A percentile compares a stretch with the other conserved stretches of the same genome.
These are phyloP conservation scores for Capillidium rhysosporum DNA, from an alignment of 371 early-diverging fungal species.

Conservation along the genomic window DNA sequence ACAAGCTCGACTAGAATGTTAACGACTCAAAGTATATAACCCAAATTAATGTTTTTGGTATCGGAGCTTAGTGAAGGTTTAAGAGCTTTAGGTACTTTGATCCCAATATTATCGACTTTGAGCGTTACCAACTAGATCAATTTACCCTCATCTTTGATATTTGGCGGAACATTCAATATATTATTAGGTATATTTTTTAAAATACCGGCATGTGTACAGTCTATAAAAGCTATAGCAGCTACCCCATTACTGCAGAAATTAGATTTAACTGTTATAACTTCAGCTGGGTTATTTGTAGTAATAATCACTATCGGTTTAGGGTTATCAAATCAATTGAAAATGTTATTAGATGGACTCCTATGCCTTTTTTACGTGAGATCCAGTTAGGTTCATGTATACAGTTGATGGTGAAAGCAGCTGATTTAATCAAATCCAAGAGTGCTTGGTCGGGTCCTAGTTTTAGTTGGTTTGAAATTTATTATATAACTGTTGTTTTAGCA, in stretches of 20 bases:
- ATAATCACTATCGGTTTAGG: constrained; percentile 44
- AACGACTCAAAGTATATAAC: too few relatives aligned
- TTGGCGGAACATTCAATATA: constrained; percentile 79
- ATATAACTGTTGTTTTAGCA: constrained; percentile 42
- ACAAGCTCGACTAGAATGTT: too few relatives aligned
- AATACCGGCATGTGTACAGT: constrained; percentile 71
- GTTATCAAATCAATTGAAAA: constrained; percentile 46
- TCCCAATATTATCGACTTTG: constrained; percentile 72
- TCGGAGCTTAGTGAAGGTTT: constrained; percentile 40
- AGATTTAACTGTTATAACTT: constrained; percentile 46
- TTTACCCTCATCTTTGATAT: constrained; percentile 59
- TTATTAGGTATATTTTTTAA: constrained; percentile 52
- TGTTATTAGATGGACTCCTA: constrained; percentile 47
- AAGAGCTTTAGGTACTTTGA: constrained; percentile 70
- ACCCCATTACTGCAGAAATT: constrained; percentile 50
- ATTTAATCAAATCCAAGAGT: constrained; percentile 16
- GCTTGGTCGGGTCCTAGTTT: constrained; percentile 8
- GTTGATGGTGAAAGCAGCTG: constrained; percentile 48
- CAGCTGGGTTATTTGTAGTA: constrained; percentile 56
- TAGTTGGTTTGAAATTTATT: constrained; percentile 57
- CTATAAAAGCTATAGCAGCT: constrained; percentile 80
- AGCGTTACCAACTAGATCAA: constrained; percentile 49
- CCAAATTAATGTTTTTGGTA: too few relatives aligned
- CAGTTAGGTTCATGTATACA: constrained; percentile 70
- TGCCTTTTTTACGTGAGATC: constrained; percentile 61